Percentiles rank a stretch among this genome's conserved stretches.
phyloP scores from a whole-genome alignment of 495 filamentous ascomycete genomes.

The Daldinia bambusicola region DNA sequence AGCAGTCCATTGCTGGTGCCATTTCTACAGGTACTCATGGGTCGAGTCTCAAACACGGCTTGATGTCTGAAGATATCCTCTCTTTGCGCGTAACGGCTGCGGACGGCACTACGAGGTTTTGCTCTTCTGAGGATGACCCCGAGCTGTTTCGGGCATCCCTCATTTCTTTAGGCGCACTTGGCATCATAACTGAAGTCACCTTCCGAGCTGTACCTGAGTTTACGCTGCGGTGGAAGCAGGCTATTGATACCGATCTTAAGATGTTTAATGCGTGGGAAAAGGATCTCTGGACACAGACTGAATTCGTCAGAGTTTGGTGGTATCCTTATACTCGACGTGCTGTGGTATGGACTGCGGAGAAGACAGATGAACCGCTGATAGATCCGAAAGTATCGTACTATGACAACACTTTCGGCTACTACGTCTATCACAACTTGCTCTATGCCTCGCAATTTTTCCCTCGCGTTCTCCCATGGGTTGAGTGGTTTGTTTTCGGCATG shows the following conservation, averaged over 20 bases:
- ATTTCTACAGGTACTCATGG: slow-evolving; percentile 95
- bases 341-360: slow-evolving; percentile 87
- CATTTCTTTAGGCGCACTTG: slow-evolving; percentile 86
- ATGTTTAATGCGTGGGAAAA: slow-evolving; percentile 78
- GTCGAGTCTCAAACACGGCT: slow-evolving; percentile 82
- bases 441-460: slow-evolving; percentile 82
- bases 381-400: slow-evolving; percentile 72
- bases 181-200: slow-evolving; percentile 88
- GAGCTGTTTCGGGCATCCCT: slow-evolving; percentile 90
- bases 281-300: slow-evolving; percentile 81
- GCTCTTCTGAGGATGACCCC: slow-evolving; percentile 74
- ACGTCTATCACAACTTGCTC: slow-evolving; percentile 89
- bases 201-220: slow-evolving; percentile 80
- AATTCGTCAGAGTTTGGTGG: slow-evolving; percentile 98
- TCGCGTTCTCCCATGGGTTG: slow-evolving; percentile 81
- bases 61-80: slow-evolving; percentile 79
- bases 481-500: slow-evolving; percentile 95
- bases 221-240: slow-evolving; percentile 86
- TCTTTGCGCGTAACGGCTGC: slow-evolving; percentile 82
- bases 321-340: slow-evolving; percentile 87
- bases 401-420: slow-evolving; percentile 80
- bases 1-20: slow-evolving; percentile 92
- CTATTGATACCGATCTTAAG: slow-evolving; percentile 70
- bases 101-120: slow-evolving; percentile 78
- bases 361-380: slow-evolving; percentile 62